Conservation (phyloP, 331 rosid species). For the Acacia concinna region DNA sequence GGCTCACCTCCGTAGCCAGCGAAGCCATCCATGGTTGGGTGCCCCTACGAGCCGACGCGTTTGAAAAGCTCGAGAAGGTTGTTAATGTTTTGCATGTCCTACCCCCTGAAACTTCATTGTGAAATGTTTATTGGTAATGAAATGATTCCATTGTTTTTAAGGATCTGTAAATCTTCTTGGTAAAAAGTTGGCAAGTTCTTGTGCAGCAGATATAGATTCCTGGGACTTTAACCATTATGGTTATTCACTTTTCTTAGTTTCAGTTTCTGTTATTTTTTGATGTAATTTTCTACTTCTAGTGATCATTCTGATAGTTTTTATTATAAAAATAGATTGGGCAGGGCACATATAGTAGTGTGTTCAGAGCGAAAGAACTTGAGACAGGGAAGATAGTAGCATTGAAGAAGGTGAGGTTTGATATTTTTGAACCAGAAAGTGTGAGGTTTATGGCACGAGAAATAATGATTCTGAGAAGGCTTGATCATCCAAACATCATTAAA, state of each 20-base stretch:
- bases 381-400: slow-evolving; percentile 82
- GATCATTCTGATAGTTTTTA: background rate
- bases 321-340: slow-evolving; percentile 67
- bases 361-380: slow-evolving; percentile 75
- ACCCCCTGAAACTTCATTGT: no score
- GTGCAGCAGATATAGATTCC: background rate
- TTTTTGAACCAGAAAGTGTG: slow-evolving; percentile 91
- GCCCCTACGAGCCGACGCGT: slow-evolving; percentile 80
- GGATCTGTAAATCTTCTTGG: no score
- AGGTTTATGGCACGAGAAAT: slow-evolving; percentile 94
- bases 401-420: slow-evolving; percentile 94
- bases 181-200: background rate
- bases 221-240: background rate
- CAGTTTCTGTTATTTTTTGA: background rate
- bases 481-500: slow-evolving; percentile 80
- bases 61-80: slow-evolving; percentile 84
- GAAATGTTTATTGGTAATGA: no score
- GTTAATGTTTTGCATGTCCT: no score
- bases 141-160: no score
- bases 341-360: slow-evolving; percentile 91
- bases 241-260: background rate
- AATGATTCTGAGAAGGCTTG: slow-evolving; percentile 74
- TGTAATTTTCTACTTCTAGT: background rate
- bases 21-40: slow-evolving; percentile 97
- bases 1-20: slow-evolving; percentile 94